Evolutionary conservation across 768 basidiomycete species (phyloP).

Genomic region (Boletus rubropictus): DNA sequence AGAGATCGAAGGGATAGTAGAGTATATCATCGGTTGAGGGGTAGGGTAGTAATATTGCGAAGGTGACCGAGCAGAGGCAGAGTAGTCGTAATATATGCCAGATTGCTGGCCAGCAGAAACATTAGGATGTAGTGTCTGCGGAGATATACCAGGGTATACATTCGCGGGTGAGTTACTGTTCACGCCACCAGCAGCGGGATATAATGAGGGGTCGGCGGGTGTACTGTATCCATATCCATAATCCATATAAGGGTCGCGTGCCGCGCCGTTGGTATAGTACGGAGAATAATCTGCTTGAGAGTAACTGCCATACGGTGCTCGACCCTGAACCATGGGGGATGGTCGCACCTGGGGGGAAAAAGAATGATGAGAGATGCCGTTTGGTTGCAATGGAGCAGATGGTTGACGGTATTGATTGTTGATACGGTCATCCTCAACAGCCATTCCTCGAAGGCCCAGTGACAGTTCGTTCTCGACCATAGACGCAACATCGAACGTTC

Average conservation of each 20-base stretch:
- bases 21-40: slow-evolving; percentile 56
- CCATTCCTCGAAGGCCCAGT: slow-evolving; percentile 55
- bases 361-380: slow-evolving; percentile 27
- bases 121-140: slow-evolving; percentile 40
- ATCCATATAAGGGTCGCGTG: slow-evolving; percentile 47
- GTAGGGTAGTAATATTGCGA: slow-evolving; percentile 60
- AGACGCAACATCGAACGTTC: slow-evolving; percentile 36
- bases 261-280: slow-evolving; percentile 50
- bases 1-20: slow-evolving; percentile 45
- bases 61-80: slow-evolving; percentile 40
- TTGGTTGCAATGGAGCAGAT: slow-evolving; percentile 24
- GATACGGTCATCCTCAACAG: slow-evolving; percentile 48
- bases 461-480: slow-evolving; percentile 51
- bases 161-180: slow-evolving; percentile 39
- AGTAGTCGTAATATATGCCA: slow-evolving; percentile 56
- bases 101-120: slow-evolving; percentile 42
- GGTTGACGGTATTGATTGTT: slow-evolving; percentile 37
- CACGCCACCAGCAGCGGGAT: slow-evolving; percentile 42
- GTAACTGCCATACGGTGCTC: slow-evolving; percentile 45
- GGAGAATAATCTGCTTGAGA: slow-evolving; percentile 53
- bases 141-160: slow-evolving; percentile 45
- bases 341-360: slow-evolving; percentile 37
- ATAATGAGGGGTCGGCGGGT: slow-evolving; percentile 46
- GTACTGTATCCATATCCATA: slow-evolving; percentile 54
- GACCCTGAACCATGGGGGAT: slow-evolving; percentile 40